phyloP scores from a whole-genome alignment of 2,329 filamentous ascomycete species.

The Pyrenophora tritici-repentis region DNA sequence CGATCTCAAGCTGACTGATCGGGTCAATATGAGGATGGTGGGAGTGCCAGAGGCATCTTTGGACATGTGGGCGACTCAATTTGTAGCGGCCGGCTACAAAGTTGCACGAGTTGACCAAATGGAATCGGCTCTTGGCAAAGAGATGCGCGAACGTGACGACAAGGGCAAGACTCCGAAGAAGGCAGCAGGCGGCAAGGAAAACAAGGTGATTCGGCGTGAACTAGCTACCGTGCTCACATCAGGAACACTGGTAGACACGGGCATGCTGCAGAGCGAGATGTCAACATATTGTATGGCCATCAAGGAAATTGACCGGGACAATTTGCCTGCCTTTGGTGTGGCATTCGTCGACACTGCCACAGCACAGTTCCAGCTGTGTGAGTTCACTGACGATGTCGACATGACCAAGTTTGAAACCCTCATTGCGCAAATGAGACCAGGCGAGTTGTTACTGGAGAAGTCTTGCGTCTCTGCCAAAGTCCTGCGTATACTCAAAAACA shows the following conservation, averaged over 20 bases:
- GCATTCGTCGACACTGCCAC: constrained; percentile 95
- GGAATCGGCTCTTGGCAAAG: constrained; percentile 92
- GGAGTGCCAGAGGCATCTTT: constrained; percentile 94
- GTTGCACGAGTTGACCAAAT: constrained; percentile 96
- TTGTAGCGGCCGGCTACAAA: constrained; percentile 97
- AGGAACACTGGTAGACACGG: constrained; percentile 90
- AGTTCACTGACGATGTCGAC: constrained; percentile 89
- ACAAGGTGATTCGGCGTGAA: constrained; percentile 92
- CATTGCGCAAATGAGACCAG: constrained; percentile 86
- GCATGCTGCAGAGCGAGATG: constrained; percentile 98
- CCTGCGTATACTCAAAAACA: constrained; percentile 92
- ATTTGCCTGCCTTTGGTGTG: constrained; percentile 82
- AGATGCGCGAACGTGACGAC: constrained; percentile 91
- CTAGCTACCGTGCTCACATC: constrained; percentile 88
- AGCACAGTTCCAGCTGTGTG: constrained; percentile 89
- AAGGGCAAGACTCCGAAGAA: constrained; percentile 58
- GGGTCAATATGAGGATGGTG: constrained; percentile 99
- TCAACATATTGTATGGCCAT: constrained; percentile 95
- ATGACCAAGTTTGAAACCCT: constrained; percentile 98
- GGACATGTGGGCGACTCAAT: constrained; percentile 97
- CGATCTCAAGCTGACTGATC: constrained; percentile 94
- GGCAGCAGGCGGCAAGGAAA: constrained; percentile 57
- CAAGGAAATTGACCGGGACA: constrained; percentile 72
- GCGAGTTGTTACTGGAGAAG: constrained; percentile 86
- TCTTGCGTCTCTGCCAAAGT: constrained; percentile 84